Conservation (phyloP, 2,329 filamentous ascomycete genomes). For the Tolypocladium cylindrosporum region DNA sequence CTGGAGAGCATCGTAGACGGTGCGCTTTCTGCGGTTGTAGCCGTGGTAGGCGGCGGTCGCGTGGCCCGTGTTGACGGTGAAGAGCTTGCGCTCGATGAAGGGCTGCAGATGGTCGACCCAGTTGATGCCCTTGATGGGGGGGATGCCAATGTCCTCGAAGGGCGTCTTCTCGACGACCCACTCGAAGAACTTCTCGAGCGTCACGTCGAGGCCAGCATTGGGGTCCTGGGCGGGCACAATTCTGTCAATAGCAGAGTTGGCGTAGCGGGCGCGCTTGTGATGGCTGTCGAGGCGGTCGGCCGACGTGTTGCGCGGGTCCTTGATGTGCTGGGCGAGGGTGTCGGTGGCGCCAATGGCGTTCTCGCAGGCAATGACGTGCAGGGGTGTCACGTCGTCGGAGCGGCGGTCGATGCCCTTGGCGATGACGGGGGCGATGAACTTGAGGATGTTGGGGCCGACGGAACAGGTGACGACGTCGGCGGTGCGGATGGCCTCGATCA, state of each 20-base stretch:
- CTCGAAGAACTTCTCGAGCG: constrained; percentile 97
- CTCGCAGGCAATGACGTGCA: constrained; percentile 94
- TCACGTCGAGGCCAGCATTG: constrained; percentile 76
- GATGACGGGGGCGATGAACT: constrained; percentile 91
- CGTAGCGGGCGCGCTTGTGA: constrained; percentile 70
- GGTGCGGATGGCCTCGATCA: constrained; percentile 75
- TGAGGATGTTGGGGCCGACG: constrained; percentile 90
- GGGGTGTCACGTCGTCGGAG: constrained; percentile 49
- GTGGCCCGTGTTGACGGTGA: constrained; percentile 97
- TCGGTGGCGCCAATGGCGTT: constrained; percentile 95
- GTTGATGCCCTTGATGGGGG: constrained; percentile 77
- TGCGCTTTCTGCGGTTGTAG: constrained; percentile 74
- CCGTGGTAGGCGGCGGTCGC: constrained; percentile 95
- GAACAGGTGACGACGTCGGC: constrained; percentile 94
- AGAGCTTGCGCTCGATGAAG: constrained; percentile 98
- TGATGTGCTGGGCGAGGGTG: constrained; percentile 74
- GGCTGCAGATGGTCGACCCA: constrained; percentile 87
- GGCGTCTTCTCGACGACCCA: constrained; percentile 91
- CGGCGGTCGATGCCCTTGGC: constrained; percentile 85
- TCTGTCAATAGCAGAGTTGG: constrained; percentile 96
- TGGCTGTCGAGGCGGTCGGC: constrained; percentile 58
- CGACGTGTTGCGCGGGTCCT: constrained; percentile 61
- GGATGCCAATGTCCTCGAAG: constrained; percentile 57
- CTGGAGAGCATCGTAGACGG: constrained; percentile 79
- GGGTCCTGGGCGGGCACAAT: constrained; percentile 88